Evolutionary conservation across 2,329 filamentous ascomycete genomes (phyloP), one percentile per base, ranked within the genome.

Genomic region (Paecilomyces sp.): DNA sequence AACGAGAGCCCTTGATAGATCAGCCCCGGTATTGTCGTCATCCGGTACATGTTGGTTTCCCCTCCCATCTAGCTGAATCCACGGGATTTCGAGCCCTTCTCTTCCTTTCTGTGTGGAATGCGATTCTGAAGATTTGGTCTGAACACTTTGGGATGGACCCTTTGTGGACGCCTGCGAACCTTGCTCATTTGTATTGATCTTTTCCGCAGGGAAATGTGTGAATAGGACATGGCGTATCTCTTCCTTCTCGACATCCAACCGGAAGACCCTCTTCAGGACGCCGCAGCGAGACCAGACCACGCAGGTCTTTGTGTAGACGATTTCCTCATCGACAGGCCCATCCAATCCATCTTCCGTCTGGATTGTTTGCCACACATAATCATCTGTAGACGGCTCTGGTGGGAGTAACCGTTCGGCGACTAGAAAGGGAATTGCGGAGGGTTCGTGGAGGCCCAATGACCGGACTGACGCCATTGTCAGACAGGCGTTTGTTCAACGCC

Each of bases 231-330:
- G 91, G n/a, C 85, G 83, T 61, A 99, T 87, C 30, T 86, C 81
- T 74, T 97, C 92, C 65, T 92, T 89, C 74, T 97, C 93, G 24
- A 91, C 80, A 61, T 92, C 86, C 74, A 97, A 92, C 63, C 86
- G 88, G 78, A 92, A 97, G 57, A 89, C 85, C 74, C 93, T 91
- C 68, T 90, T 89, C 62, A 97, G 88, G 60, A 93, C 81, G 60
- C 89, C 89, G 54, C 91, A 92, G 60, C 91, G 86, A 47, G 91
- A 95, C 93, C 93, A 99, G 60, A 97, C 83, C 12, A 95, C 92
- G 67, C 88, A 88, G 61, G 84, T 81, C 28, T 85, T 80, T 11
- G 92, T 94, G 57, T 86, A 86, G 25, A 96, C 78, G 13, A 97
- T 77, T 75, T 97, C 92, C 68, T 96, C 92, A 66, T 92, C 87